These are phyloP conservation scores for Lentithecium fluviatile DNA, from an alignment of 495 filamentous ascomycete species.

Conservation along the genomic window DNA sequence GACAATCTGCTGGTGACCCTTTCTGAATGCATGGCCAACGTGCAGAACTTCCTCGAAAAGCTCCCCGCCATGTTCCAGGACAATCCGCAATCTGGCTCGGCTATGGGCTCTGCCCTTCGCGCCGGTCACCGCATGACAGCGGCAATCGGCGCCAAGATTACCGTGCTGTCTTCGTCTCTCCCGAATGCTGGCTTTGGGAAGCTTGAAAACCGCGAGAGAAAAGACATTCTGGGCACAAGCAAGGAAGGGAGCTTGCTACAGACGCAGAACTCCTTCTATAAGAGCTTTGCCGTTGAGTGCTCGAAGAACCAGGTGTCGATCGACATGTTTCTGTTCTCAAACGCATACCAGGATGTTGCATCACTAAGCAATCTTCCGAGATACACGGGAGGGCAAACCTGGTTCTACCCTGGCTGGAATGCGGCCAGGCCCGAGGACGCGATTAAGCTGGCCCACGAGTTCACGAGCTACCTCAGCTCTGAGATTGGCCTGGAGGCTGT, in stretches of 20 bases:
- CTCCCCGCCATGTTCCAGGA: conserved; percentile 96
- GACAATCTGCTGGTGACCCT: conserved; percentile 89
- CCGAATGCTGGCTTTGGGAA: conserved; percentile 91
- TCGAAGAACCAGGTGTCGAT: conserved; percentile 98
- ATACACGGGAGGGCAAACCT: conserved; percentile 97
- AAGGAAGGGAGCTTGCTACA: conserved; percentile 87
- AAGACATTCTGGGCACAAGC: conserved; percentile 90
- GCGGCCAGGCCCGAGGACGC: conserved; percentile 89
- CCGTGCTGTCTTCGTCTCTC: conserved; percentile 81
- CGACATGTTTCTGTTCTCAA: conserved; percentile 99
- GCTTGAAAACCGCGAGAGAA: conserved; percentile 92
- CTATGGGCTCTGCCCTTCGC: conserved; percentile 88
- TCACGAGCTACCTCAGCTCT: conserved; percentile 90
- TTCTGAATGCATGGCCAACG: conserved; percentile 81
- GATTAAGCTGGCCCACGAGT: conserved; percentile 94
- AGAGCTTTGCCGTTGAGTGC: conserved; percentile 97
- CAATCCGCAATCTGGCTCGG: conserved; percentile 79
- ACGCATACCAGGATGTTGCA: conserved; percentile 95
- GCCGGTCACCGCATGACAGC: conserved; percentile 95
- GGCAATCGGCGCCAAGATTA: conserved; percentile 88
- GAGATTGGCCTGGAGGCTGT: conserved; percentile 97
- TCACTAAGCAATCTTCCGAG: conserved; percentile 90
- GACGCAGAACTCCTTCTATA: conserved; percentile 94
- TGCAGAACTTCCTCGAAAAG: conserved; percentile 86
- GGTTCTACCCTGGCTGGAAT: conserved; percentile 98